Percentiles rank a stretch among this genome's conserved stretches.
These are phyloP conservation scores for Limtongozyma cylindracea DNA, from an alignment of 805 yeast species.

Conservation along the genomic window DNA sequence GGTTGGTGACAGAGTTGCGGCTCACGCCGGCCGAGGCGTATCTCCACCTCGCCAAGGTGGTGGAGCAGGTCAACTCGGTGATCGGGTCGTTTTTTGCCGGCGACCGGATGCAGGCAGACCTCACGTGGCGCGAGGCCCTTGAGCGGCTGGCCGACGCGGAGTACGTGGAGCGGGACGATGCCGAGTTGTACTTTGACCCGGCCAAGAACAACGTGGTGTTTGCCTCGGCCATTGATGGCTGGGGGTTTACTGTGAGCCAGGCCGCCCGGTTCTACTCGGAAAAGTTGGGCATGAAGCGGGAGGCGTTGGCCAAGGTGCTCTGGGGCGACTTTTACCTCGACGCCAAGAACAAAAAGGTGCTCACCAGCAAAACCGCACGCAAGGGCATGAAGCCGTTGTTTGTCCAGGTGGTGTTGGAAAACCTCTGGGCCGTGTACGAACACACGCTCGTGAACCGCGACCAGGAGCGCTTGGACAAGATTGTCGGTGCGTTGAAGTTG, in stretches of 20 bases:
- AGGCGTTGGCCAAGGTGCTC: constrained; percentile 55
- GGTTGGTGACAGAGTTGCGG: constrained; percentile 61
- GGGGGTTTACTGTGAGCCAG: constrained; percentile 88
- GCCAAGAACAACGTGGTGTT: constrained; percentile 73
- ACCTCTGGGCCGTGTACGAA: constrained; percentile 27
- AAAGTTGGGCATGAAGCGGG: constrained; percentile 64
- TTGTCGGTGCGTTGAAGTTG: constrained; percentile 42
- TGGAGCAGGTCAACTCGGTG: constrained; percentile 89
- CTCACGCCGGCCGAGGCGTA: constrained; percentile 72
- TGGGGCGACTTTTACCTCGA: constrained; percentile 93
- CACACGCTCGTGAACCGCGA: constrained; percentile 40
- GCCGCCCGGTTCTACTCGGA: constrained; percentile 70
- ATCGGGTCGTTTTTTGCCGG: constrained; percentile 86
- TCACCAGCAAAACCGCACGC: constrained; percentile 4
- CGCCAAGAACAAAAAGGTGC: constrained; percentile 67
- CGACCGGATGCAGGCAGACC: constrained; percentile 75
- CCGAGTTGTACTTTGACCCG: constrained; percentile 70
- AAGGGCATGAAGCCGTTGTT: constrained; percentile 15
- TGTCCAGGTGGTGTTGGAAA: constrained; percentile 59
- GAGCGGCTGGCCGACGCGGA: constrained; percentile 20
- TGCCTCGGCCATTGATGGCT: constrained; percentile 83
- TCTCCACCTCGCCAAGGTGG: constrained; percentile 44
- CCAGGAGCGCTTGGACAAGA: constrained; percentile 47
- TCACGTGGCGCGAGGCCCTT: constrained; percentile 43
- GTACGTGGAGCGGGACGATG: constrained; percentile 53